Evolutionary conservation across 345 rosid genomes (phyloP).

Genomic region (Litchi chinensis): DNA sequence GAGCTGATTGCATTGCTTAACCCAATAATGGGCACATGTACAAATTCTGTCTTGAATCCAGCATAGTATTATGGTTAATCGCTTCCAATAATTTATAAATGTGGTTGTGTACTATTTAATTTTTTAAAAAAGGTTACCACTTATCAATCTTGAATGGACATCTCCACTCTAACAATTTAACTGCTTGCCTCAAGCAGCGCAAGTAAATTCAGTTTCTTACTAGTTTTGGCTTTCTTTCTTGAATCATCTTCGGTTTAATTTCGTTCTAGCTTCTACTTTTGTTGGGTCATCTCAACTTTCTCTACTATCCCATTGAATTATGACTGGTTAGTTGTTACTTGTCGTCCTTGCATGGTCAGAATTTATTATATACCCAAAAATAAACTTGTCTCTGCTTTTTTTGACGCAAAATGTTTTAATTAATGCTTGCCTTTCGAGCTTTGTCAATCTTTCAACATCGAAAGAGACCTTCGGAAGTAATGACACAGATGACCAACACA

Average conservation of each 20-base stretch:
- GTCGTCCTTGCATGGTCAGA: neutral
- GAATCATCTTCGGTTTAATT: neutral
- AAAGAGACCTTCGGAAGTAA: neutral
- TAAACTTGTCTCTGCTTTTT: neutral
- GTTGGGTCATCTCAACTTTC: neutral
- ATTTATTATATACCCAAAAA: neutral
- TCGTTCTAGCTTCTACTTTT: neutral
- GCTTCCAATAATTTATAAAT: too few species aligned
- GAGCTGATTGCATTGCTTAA: too few species aligned
- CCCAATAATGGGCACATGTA: too few species aligned
- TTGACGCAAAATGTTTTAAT: neutral
- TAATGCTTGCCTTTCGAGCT: neutral
- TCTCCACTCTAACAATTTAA: neutral
- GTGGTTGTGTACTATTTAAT: too few species aligned
- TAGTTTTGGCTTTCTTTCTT: neutral
- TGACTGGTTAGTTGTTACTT: neutral
- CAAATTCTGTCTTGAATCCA: too few species aligned
- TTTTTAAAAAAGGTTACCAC: too few species aligned
- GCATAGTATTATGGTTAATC: too few species aligned
- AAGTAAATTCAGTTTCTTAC: neutral
- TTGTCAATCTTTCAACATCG: neutral
- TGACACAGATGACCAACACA: constrained; percentile 3
- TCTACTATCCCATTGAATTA: neutral
- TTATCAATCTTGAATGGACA: neutral
- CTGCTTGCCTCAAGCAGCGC: neutral